Evolutionary conservation across 768 basidiomycete species (phyloP), one percentile per base, ranked within the genome.

Genomic region (Rhodotorula paludigena): DNA sequence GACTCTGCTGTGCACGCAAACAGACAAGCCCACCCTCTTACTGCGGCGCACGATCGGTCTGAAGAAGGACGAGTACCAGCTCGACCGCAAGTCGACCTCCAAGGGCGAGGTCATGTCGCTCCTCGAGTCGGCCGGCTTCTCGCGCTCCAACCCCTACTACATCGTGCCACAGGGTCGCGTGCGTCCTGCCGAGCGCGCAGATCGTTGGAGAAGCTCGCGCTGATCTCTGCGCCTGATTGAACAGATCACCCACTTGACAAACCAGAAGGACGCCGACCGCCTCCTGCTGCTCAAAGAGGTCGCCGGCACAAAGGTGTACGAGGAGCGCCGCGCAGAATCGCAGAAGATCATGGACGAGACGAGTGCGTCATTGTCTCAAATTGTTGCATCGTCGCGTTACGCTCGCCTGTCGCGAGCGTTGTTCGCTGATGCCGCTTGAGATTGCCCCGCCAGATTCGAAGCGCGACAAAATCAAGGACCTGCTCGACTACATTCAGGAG

Each of bases 61-160:
- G 49, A 98, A 99, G 83, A 99, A 98, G 80, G 96, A 98, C 76
- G 96, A 98, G 80, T 99, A 98, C 80, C 90, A 89, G 71, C 82
- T 98, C 36, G 94, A 99, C 79, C 88, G 89, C 81, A 98, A 97
- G 81, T 91, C 88, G 69, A 88, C 89, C 0, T 89, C 86, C 78
- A 96, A 96, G 78, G 94, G 92, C 6, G 96, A 99, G 75, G 90
- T 99, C 28, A 94, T 96, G 90, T 93, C 91, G 75, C 82, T 98
- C 33, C 84, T 99, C 53, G 96, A 98, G 78, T 89, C 88, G 76
- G 96, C 96, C 2, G 94, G 96, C 1, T 99, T 99, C 81, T 92
- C 89, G 80, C 89, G 91, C 76, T 88, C 88, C n/a, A 99, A 98
- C 76, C 96, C 96, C 0, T 99, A 98, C 78, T 99, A 98, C 75